Evolutionary conservation across 352 stramenopile genomes (phyloP).

Genomic region (Globisporangium lucens): DNA sequence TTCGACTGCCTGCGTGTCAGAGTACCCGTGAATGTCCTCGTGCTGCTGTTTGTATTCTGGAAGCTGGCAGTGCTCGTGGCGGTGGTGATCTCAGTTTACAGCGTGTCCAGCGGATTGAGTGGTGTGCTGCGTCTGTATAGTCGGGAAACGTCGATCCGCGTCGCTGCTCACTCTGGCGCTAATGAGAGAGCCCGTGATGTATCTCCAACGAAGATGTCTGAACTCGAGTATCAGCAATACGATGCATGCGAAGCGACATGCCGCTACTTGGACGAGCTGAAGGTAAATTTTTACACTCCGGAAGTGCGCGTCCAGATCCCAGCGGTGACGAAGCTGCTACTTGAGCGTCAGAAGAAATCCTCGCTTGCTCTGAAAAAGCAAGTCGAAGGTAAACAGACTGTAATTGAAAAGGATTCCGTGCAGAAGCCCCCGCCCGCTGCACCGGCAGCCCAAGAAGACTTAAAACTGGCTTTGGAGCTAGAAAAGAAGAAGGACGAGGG

Average conservation of each 20-base stretch:
- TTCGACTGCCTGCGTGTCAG: conserved; percentile 32
- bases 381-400: not conserved
- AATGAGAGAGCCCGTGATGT: not conserved
- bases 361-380: not conserved
- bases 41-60: conserved; percentile 19
- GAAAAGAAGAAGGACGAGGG: not conserved
- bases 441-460: not conserved
- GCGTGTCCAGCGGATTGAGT: not conserved
- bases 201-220: not conserved
- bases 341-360: conserved; percentile 6
- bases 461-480: not conserved
- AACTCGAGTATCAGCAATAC: not conserved
- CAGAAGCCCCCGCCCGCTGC: not conserved
- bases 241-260: not conserved
- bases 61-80: conserved; percentile 5
- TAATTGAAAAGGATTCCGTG: not conserved
- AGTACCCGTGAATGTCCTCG: conserved; percentile 8
- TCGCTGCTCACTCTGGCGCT: not conserved
- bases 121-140: conserved; percentile 1
- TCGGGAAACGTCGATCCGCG: not conserved
- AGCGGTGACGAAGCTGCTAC: conserved; percentile 16
- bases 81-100: not conserved
- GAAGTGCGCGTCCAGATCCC: conserved; percentile 10
- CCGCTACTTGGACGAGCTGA: conserved; percentile 3
- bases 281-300: conserved; percentile 6